Evolutionary conservation across 257 asterid genomes (phyloP).

Genomic region (Primulina eburnea): DNA sequence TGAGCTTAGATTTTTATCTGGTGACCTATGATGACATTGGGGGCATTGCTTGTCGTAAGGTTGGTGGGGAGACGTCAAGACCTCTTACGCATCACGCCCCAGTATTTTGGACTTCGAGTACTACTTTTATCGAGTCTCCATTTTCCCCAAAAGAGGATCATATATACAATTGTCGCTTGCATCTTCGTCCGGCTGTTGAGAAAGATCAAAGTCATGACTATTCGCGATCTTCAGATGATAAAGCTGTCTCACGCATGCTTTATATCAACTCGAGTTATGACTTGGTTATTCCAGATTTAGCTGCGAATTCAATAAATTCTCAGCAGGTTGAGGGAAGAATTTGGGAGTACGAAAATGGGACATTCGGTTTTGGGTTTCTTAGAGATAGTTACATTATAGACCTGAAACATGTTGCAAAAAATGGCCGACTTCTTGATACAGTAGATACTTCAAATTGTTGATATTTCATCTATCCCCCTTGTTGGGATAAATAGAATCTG

Average conservation of each 20-base stretch:
- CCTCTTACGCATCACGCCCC: conserved; percentile 49
- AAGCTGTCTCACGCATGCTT: conserved; percentile 55
- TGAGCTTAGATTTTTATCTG: conserved; percentile 71
- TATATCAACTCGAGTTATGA: conserved; percentile 69
- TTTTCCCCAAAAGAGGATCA: conserved; percentile 59
- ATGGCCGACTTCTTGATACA: neutral
- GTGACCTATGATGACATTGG: conserved; percentile 82
- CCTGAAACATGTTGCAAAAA: neutral
- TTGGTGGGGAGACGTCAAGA: conserved; percentile 60
- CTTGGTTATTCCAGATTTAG: conserved; percentile 65
- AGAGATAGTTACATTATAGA: neutral
- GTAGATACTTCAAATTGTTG: neutral
- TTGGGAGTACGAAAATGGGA: neutral
- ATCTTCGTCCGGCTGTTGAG: conserved; percentile 51
- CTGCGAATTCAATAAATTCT: conserved; percentile 45
- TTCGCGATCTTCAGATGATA: conserved; percentile 29
- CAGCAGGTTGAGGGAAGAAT: conserved; percentile 27
- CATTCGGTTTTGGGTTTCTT: neutral
- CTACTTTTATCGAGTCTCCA: conserved; percentile 53
- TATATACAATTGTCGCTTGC: conserved; percentile 55
- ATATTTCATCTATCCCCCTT: neutral
- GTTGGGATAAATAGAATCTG: neutral
- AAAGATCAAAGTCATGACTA: conserved; percentile 30
- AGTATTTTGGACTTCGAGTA: conserved; percentile 72
- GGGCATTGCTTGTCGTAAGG: conserved; percentile 77